These are phyloP conservation scores for Aspergillus cristatus DNA, from an alignment of 495 filamentous ascomycete genomes.

Conservation along the genomic window DNA sequence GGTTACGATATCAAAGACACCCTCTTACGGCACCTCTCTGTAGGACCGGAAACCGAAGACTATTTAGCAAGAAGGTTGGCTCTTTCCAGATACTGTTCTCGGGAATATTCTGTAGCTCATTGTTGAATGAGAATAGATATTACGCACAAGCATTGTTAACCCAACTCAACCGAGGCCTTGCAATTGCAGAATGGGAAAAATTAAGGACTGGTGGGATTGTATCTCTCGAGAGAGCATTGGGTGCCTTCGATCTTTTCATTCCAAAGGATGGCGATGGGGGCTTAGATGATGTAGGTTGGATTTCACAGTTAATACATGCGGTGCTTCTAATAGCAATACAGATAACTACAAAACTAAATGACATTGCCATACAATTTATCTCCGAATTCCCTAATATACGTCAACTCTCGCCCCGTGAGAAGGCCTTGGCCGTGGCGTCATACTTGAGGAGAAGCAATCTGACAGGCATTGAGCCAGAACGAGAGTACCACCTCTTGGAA, in stretches of 20 bases:
- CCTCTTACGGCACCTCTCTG: conserved; percentile 54
- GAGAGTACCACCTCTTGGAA: conserved; percentile 64
- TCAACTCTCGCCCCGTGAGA: conserved; percentile 47
- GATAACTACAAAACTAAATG: conserved; percentile 55
- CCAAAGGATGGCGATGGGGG: conserved; percentile 60
- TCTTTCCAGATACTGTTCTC: conserved; percentile 8
- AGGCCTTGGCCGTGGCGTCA: conserved; percentile 54
- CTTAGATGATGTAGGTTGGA: conserved; percentile 53
- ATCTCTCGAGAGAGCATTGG: conserved; percentile 64
- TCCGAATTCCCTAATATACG: conserved; percentile 39
- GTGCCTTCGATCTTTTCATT: conserved; percentile 81
- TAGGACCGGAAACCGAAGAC: conserved; percentile 56
- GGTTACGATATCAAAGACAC: conserved; percentile 89
- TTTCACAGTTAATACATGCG: not conserved
- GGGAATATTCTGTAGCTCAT: not conserved
- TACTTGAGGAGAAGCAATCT: conserved; percentile 60
- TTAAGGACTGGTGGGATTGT: conserved; percentile 42
- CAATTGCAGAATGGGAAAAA: conserved; percentile 64
- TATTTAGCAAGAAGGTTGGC: conserved; percentile 68
- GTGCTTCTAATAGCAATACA: conserved; percentile 15
- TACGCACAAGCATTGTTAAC: conserved; percentile 64
- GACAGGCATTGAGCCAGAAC: conserved; percentile 53
- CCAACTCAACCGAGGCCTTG: conserved; percentile 71
- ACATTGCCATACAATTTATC: conserved; percentile 46
- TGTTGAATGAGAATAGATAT: conserved; percentile 41